Evolutionary conservation across 495 filamentous ascomycete species (phyloP), one percentile per base, ranked within the genome.

Genomic region (Podospora appendiculata): DNA sequence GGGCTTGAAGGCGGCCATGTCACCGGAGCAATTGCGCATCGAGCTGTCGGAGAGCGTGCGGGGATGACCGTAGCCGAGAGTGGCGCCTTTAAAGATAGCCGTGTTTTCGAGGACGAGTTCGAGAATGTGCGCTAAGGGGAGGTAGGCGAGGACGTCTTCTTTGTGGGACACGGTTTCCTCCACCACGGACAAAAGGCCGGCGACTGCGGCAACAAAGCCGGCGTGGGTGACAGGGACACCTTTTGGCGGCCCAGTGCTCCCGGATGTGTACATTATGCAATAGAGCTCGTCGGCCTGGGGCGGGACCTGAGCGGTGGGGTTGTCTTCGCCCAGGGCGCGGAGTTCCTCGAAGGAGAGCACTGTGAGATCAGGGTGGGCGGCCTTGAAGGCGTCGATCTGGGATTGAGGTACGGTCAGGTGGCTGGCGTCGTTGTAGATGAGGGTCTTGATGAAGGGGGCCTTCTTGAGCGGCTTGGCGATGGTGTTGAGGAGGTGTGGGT

Each of bases 211-310:
- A 5, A 95, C 79, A 14, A 91, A 83, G 48, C 82, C 85, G 51
- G 73, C 75, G 62, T 96, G 91, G 2, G 83, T 84, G 52, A 95
- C 72, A 16, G 87, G 79, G 4, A 95, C 90, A 51, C 91, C 91
- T 68, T 96, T 96, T 6, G 91, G 91, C 33, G 83, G 76, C 2
- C 91, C 91, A 0, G 91, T 95, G 12, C 90, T 95, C 16, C 91
- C 91, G 7, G 88, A 93, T 12, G 91, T 96, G 71, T 96, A 96
- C 76, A 95, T 96, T 69, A 96, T 90, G 44, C 91, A 95, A 58
- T 88, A 81, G 45, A 82, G 76, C 55, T 94, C 88, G 1, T 81
- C 74, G 0, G 87, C 77, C 34, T 70, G 69, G 2, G 91, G 89
- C n/a, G 79, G 77, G 45, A 80, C 79, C n/a, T 75, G 73, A 9